Evolutionary conservation across 192 early-diverging fungal species (phyloP), one percentile per base, ranked within the genome.

Genomic region (Coemansia sp.): DNA sequence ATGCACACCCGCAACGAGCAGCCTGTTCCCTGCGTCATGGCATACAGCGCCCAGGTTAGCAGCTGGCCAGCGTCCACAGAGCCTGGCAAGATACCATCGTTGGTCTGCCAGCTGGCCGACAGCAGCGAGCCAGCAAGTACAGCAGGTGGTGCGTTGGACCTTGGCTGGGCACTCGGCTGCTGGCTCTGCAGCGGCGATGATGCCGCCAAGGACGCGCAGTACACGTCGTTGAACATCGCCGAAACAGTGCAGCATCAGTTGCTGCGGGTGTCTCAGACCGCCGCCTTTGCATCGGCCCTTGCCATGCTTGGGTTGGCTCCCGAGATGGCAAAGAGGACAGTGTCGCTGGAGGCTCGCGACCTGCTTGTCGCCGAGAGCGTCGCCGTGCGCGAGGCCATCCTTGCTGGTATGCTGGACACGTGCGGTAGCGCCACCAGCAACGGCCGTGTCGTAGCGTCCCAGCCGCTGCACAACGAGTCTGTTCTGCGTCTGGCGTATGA

Each of bases 161-260:
- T 57, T 33, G 44, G 66, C 38, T 66, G 70, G 63, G 63, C 70
- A n/a, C 50, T 73, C 36, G 70, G 70, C 8, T 54, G 70, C 59
- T 73, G 70, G 70, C 37, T 73, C 10, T 61, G 62, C 35, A 58
- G 58, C 42, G 46, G 58, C 28, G 59, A 29, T 4, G 18, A 9
- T n/a, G 11, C n/a, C 29, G 2, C 4, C 33, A 41, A n/a, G 4
- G 4, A 22, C 17, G 15, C 30, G 9, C 25, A 19, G 11, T n/a
- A n/a, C n/a, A n/a, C n/a, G n/a, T 15, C 13, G 14, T 15, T n/a
- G 18, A 23, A 38, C 20, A 46, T 59, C 22, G 64, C 55, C 9
- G 55, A 64, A 20, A 55, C 61, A 8, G 56, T 60, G 25, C 61
- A 30, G 18, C 68, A 72, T 24, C 59, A 55, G 67, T 30, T 20